phyloP scores from a whole-genome alignment of 2,329 filamentous ascomycete genomes.

The Metarhizium robertsii region DNA sequence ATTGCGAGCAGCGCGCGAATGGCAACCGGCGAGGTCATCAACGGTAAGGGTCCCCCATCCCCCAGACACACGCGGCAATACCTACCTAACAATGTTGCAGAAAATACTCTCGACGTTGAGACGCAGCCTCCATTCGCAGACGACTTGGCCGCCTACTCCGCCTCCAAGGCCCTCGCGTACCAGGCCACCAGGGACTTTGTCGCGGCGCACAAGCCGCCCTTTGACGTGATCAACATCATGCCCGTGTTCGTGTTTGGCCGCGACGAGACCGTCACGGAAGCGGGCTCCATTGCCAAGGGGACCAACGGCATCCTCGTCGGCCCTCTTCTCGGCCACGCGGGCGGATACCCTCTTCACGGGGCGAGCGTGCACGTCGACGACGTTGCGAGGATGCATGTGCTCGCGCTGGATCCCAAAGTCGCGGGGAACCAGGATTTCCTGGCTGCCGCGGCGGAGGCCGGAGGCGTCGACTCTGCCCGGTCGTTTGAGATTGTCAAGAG shows the following conservation, averaged over 20 bases:
- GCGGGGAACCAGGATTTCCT: constrained; percentile 14
- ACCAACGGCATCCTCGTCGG: constrained; percentile 25
- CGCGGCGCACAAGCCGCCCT: constrained; percentile 20
- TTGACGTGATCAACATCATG: constrained; percentile 26
- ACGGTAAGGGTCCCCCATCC: background rate
- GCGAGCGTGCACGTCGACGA: constrained; percentile 28
- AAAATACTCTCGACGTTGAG: background rate
- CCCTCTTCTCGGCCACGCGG: constrained; percentile 21
- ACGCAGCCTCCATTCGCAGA: constrained; percentile 17
- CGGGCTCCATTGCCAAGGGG: constrained; percentile 18
- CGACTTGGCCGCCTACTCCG: constrained; percentile 24
- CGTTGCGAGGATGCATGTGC: constrained; percentile 27
- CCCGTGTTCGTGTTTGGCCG: constrained; percentile 27
- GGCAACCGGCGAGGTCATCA: background rate
- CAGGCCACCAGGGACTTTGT: constrained; percentile 24
- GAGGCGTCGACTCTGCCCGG: constrained; percentile 25
- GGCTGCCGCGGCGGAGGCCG: constrained; percentile 15
- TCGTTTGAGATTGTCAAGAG: constrained; percentile 25
- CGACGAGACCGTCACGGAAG: constrained; percentile 20
- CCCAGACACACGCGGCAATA: too few relatives aligned
- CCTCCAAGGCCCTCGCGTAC: constrained; percentile 25
- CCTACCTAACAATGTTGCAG: background rate
- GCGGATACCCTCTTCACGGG: constrained; percentile 15
- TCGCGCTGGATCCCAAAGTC: constrained; percentile 22
- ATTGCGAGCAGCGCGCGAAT: constrained; percentile 4